Percentiles rank a stretch among this genome's conserved stretches.
These are phyloP conservation scores for Monsonia emarginata DNA, from an alignment of 441 rosid species.

Conservation along the genomic window DNA sequence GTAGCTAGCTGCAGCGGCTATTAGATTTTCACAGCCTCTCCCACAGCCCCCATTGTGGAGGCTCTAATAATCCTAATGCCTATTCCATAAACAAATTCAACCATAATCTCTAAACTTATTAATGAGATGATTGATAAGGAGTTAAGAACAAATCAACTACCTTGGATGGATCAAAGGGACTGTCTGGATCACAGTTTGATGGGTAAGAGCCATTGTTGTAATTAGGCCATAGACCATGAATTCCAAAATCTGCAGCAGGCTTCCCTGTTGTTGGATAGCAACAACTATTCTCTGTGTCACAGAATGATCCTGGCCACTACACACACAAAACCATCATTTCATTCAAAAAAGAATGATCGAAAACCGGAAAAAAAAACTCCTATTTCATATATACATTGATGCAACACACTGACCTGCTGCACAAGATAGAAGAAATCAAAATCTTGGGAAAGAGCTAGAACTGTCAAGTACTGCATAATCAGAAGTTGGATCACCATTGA, in stretches of 20 bases:
- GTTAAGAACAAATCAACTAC: too few species aligned
- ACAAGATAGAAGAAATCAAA: conserved; percentile 76
- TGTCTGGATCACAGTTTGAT: conserved; percentile 51
- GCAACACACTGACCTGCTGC: conserved; percentile 29
- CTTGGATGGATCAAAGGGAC: conserved; percentile 42
- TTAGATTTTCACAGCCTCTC: too few species aligned
- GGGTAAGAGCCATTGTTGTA: conserved; percentile 65
- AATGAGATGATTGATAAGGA: not conserved
- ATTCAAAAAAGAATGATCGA: not conserved
- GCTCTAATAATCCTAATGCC: too few species aligned
- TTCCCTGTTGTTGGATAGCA: conserved; percentile 80
- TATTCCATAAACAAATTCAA: too few species aligned
- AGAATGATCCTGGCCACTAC: conserved; percentile 91
- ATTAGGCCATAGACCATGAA: conserved; percentile 97
- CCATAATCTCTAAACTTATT: too few species aligned
- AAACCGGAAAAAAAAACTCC: not conserved
- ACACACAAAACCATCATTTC: not conserved
- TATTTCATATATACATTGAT: not conserved
- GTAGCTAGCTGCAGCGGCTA: too few species aligned
- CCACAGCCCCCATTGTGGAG: too few species aligned
- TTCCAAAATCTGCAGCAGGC: conserved; percentile 74
- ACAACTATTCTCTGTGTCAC: conserved; percentile 51
- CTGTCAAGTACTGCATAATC: conserved; percentile 31
- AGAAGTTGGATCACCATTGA: conserved; percentile 18
- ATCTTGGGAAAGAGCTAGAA: conserved; percentile 34